Percentiles rank a stretch among this genome's conserved stretches.
Conservation (phyloP, 192 early-diverging fungal species). For the Backusella liffmaniae region DNA sequence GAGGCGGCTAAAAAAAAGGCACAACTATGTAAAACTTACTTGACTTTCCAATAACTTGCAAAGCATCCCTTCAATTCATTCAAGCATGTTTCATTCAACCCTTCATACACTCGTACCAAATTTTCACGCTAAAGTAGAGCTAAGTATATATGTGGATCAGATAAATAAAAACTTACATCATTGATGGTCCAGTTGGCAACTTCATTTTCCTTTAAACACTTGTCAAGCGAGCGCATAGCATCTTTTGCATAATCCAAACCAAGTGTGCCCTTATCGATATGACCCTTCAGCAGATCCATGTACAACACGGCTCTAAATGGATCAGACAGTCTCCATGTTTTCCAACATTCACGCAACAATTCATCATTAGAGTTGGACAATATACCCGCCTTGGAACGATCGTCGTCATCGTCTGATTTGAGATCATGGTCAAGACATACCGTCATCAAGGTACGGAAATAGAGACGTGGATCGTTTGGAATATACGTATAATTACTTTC, state of each 20-base stretch:
- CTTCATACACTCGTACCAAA: constrained; percentile 43
- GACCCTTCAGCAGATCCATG: constrained; percentile 45
- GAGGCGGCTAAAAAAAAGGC: no score
- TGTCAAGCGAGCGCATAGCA: constrained; percentile 34
- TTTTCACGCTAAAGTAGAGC: constrained; percentile 39
- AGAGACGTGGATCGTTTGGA: constrained; percentile 57
- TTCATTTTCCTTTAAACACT: constrained; percentile 47
- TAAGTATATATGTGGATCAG: neutral
- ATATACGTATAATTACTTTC: constrained; percentile 48
- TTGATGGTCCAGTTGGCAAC: constrained; percentile 53
- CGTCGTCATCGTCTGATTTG: constrained; percentile 32
- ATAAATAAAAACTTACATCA: constrained; percentile 40
- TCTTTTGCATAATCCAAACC: constrained; percentile 39
- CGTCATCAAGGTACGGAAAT: constrained; percentile 58
- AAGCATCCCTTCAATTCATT: constrained; percentile 23
- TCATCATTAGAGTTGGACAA: constrained; percentile 55
- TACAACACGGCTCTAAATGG: constrained; percentile 52
- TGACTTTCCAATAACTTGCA: constrained; percentile 29
- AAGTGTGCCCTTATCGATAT: constrained; percentile 37
- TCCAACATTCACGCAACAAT: constrained; percentile 63
- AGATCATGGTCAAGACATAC: constrained; percentile 63
- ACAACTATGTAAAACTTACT: constrained; percentile 4
- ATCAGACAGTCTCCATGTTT: constrained; percentile 65
- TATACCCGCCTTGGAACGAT: constrained; percentile 35
- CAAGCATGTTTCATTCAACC: constrained; percentile 43